phyloP scores from a whole-genome alignment of 306 rosid species.

The Medicago ruthenica region DNA sequence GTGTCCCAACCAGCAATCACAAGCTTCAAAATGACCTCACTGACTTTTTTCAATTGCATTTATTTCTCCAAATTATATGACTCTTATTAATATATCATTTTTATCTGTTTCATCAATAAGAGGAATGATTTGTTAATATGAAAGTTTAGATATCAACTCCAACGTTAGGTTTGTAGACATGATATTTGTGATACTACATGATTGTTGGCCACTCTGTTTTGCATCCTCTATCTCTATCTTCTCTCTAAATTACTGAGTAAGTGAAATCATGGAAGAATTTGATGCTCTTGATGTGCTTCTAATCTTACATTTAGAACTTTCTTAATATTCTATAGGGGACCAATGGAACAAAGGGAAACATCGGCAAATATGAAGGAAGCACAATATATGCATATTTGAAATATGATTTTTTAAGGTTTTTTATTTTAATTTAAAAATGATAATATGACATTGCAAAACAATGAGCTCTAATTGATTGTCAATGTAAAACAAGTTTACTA shows the following conservation, averaged over 20 bases:
- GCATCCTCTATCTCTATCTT: slow-evolving; percentile 69
- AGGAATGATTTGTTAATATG: background rate
- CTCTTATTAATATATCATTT: slow-evolving; percentile 83
- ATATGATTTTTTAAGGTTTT: background rate
- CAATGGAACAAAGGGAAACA: slow-evolving; percentile 68
- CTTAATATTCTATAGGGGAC: slow-evolving; percentile 77
- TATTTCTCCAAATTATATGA: slow-evolving; percentile 68
- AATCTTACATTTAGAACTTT: slow-evolving; percentile 64
- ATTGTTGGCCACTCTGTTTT: slow-evolving; percentile 38
- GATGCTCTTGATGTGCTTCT: slow-evolving; percentile 82
- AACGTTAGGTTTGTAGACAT: background rate
- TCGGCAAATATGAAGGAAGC: background rate
- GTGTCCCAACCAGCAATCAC: slow-evolving; percentile 84
- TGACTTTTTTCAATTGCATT: slow-evolving; percentile 65
- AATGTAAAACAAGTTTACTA: background rate
- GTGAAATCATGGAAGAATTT: slow-evolving; percentile 69
- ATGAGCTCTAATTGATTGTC: background rate
- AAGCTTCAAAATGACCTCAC: slow-evolving; percentile 67
- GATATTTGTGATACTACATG: slow-evolving; percentile 53
- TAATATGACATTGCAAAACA: background rate
- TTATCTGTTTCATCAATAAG: slow-evolving; percentile 52
- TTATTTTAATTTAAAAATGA: background rate
- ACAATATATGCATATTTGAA: background rate
- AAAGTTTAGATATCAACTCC: slow-evolving; percentile 1
- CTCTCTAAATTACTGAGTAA: slow-evolving; percentile 66